Conservation (phyloP, 768 basidiomycete genomes). For the Hygrophorus pudorinus region DNA sequence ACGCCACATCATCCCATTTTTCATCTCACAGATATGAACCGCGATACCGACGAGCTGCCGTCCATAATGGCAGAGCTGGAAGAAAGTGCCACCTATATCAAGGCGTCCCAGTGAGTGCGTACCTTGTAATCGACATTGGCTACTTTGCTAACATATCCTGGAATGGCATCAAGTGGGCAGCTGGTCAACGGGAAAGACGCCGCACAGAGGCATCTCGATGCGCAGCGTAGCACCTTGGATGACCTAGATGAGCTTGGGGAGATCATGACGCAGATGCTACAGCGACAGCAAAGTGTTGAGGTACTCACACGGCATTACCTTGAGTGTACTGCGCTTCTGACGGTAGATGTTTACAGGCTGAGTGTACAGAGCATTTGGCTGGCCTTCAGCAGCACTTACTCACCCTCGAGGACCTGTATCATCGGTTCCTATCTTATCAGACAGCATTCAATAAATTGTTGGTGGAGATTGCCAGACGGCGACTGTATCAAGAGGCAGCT, state of each 20-base stretch:
- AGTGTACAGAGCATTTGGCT: constrained; percentile 43
- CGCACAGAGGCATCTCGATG: constrained; percentile 37
- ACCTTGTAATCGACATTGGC: not conserved
- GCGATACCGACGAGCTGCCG: constrained; percentile 72
- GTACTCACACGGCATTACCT: constrained; percentile 23
- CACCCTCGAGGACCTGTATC: constrained; percentile 53
- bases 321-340: not conserved
- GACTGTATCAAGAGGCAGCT: constrained; percentile 54
- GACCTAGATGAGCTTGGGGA: constrained; percentile 71
- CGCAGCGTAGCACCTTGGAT: constrained; percentile 40
- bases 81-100: constrained; percentile 41
- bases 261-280: constrained; percentile 72
- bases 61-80: constrained; percentile 67
- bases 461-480: constrained; percentile 60
- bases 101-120: constrained; percentile 43
- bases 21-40: constrained; percentile 57
- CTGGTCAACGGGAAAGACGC: constrained; percentile 33
- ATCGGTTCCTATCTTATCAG: constrained; percentile 60
- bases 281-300: constrained; percentile 59
- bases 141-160: constrained; percentile 2
- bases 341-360: constrained; percentile 23
- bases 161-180: constrained; percentile 31
- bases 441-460: constrained; percentile 66
- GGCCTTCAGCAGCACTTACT: constrained; percentile 51
- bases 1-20: not conserved